phyloP scores from a whole-genome alignment of 2,329 filamentous ascomycete species.

The Arthrobotrys conoides region DNA sequence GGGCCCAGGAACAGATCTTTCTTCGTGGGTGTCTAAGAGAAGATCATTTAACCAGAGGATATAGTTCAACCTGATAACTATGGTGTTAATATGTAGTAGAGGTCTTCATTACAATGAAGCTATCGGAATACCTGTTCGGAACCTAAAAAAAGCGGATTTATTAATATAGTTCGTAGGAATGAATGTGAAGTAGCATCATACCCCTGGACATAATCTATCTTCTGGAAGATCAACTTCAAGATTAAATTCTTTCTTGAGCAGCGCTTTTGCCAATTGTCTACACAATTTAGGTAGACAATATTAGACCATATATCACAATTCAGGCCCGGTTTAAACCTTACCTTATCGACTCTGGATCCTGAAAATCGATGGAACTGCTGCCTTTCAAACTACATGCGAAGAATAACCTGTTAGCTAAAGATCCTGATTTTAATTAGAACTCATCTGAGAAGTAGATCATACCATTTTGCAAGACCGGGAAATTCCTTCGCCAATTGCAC shows the following conservation, averaged over 20 bases:
- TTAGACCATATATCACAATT: neutral
- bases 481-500: conserved; percentile 73
- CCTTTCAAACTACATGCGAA: conserved; percentile 68
- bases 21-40: conserved; percentile 69
- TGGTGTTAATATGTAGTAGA: neutral
- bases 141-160: conserved; percentile 31
- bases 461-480: conserved; percentile 73
- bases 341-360: conserved; percentile 80
- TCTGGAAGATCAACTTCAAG: conserved; percentile 79
- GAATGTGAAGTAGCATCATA: conserved; percentile 67
- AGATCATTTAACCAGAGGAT: conserved; percentile 88
- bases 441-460: neutral
- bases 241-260: conserved; percentile 82
- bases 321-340: conserved; percentile 67
- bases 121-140: conserved; percentile 61
- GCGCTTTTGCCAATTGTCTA: conserved; percentile 80
- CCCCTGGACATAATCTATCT: conserved; percentile 87
- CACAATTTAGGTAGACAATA: conserved; percentile 27
- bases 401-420: neutral
- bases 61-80: conserved; percentile 81
- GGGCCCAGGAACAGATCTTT: conserved; percentile 74
- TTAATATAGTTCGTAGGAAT: neutral
- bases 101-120: too few relatives aligned
- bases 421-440: conserved; percentile 29
- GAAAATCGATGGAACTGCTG: conserved; percentile 81